phyloP scores from a whole-genome alignment of 305 asterid species.

The Fraxinus velutina region DNA sequence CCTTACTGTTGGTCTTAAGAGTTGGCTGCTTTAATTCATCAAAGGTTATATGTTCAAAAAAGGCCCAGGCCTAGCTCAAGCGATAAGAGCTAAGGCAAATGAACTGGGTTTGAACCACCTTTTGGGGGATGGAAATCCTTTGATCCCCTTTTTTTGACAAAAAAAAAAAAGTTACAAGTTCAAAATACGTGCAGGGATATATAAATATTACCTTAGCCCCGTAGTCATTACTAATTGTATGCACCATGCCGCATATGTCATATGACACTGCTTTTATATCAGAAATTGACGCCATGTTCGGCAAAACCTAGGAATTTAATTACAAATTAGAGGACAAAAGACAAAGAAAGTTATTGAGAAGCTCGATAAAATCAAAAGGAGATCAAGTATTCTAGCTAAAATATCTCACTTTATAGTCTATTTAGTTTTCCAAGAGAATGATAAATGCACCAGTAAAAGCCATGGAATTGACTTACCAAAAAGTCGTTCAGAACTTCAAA shows the following conservation, averaged over 20 bases:
- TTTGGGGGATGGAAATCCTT: not conserved
- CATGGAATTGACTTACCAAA: slow-evolving; percentile 56
- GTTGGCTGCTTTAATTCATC: not conserved
- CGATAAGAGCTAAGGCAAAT: not conserved
- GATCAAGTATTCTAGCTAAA: slow-evolving; percentile 12
- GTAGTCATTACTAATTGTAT: slow-evolving; percentile 55
- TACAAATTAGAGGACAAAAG: slow-evolving; percentile 22
- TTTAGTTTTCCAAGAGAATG: slow-evolving; percentile 8
- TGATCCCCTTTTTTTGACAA: not conserved
- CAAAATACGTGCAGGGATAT: slow-evolving; percentile 18
- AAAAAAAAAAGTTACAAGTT: not conserved
- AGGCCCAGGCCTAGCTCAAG: not conserved
- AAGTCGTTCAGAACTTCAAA: slow-evolving; percentile 69
- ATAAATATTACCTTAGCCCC: slow-evolving; percentile 60
- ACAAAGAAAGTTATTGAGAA: not conserved
- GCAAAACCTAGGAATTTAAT: slow-evolving; percentile 60
- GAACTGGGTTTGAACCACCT: not conserved
- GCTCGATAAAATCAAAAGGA: slow-evolving; percentile 19
- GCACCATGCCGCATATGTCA: slow-evolving; percentile 76
- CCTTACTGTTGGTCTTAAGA: not conserved
- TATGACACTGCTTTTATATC: slow-evolving; percentile 86
- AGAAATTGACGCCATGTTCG: slow-evolving; percentile 81
- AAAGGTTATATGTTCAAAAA: not conserved
- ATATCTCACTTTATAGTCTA: not conserved
- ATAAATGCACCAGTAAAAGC: slow-evolving; percentile 15